Evolutionary conservation across 345 rosid genomes (phyloP).

Genomic region (Gossypium turneri): DNA sequence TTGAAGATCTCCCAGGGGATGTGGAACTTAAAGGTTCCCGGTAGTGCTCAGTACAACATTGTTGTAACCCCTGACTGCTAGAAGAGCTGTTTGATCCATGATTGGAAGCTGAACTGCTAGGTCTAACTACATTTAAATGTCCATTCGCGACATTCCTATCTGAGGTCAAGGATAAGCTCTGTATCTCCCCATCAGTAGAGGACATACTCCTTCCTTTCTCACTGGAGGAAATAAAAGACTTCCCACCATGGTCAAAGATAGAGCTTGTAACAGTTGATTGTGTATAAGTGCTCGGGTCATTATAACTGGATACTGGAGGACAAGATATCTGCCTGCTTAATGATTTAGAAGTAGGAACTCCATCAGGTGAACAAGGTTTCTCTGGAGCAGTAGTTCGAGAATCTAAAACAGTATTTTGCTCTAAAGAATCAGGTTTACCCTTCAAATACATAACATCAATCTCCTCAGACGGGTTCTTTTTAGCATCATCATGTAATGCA

Average conservation of each 20-base stretch:
- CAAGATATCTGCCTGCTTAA: conserved; percentile 27
- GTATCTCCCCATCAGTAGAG: conserved; percentile 23
- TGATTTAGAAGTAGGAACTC: conserved; percentile 21
- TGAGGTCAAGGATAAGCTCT: conserved; percentile 33
- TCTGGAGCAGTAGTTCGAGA: conserved; percentile 27
- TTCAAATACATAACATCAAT: conserved; percentile 21
- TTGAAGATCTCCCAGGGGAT: conserved; percentile 22
- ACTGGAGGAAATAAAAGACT: conserved; percentile 13
- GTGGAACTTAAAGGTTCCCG: conserved; percentile 25
- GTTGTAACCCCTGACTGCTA: conserved; percentile 31
- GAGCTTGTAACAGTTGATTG: conserved; percentile 24
- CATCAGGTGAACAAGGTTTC: conserved; percentile 28
- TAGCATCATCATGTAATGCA: conserved; percentile 26
- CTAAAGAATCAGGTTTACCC: conserved; percentile 31
- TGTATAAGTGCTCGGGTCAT: conserved; percentile 17
- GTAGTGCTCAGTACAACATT: conserved; percentile 25
- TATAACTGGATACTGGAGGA: conserved; percentile 29
- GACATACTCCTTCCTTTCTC: conserved; percentile 18
- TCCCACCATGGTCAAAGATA: conserved; percentile 18
- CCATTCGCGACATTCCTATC: conserved; percentile 32
- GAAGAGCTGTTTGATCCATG: conserved; percentile 35
- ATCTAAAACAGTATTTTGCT: conserved; percentile 27
- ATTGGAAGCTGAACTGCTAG: conserved; percentile 33
- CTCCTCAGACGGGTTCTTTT: conserved; percentile 40
- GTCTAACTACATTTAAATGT: conserved; percentile 24